Evolutionary conservation across 2,329 filamentous ascomycete species (phyloP), one percentile per base, ranked within the genome.

Genomic region (Pseudocercospora vitis): DNA sequence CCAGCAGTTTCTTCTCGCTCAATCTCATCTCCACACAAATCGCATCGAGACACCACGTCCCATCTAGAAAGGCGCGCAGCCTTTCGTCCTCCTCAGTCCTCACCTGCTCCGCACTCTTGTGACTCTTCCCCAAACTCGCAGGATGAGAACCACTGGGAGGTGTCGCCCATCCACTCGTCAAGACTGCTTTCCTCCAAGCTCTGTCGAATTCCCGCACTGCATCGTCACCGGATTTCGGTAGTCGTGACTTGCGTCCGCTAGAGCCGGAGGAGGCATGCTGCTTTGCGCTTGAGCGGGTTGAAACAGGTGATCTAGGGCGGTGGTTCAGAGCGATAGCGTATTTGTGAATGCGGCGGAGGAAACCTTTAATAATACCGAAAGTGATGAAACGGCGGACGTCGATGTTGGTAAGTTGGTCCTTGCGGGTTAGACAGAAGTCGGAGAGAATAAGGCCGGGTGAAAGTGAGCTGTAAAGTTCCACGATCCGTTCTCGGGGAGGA

Each of bases 331-430:
- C 82, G 50, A 95, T 82, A 23, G 90, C 88, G 68, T 95, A 95
- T 70, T 94, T 95, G 74, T 97, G 60, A 33, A 96, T 86, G 28
- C 94, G 84, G 71, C 96, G 96, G 19, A 99, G 74, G 62, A 95
- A 88, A 12, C 92, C 91, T 73, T 97, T 97, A 70, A 97, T 95
- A 55, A 96, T 82, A 53, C 92, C 94, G 66, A 97, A 99, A 55
- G 95, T 95, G 59, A 97, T 89, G 59, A 99, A 86, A 23, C 94
- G 86, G 9, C 94, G 84, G 51, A 96, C 84, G 70, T 99, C 94
- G 53, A 99, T 84, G 65, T 86, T 86, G 9, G 81, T 77, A 7
- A 96, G 78, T 32, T 88, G 75, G 33, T 86, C 82, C 61, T 84
- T 81, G 70, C 95, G 88, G 26, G 85, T 78, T 54, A 88, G 80